phyloP scores from a whole-genome alignment of 169 alveolate genomes.

The Plasmodium berghei region DNA sequence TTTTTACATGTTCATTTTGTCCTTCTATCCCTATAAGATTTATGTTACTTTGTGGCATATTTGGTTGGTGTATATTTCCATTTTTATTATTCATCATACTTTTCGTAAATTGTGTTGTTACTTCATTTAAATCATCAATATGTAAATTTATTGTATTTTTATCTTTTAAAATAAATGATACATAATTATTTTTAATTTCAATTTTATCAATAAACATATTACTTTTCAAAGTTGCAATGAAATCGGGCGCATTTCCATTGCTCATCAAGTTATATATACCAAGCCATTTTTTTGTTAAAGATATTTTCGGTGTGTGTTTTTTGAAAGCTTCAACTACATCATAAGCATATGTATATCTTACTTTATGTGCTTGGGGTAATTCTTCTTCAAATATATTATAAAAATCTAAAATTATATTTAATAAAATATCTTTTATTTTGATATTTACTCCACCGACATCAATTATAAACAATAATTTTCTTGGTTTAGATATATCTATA shows the following conservation, averaged over 20 bases:
- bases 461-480: slow-evolving; percentile 64
- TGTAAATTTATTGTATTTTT: slow-evolving; percentile 38
- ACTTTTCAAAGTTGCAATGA: slow-evolving; percentile 41
- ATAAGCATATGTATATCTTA: slow-evolving; percentile 70
- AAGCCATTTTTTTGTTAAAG: slow-evolving; percentile 66
- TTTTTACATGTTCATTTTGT: slow-evolving; percentile 48
- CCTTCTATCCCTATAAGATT: slow-evolving; percentile 12
- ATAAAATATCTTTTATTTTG: slow-evolving; percentile 44
- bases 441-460: slow-evolving; percentile 59
- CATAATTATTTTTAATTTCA: slow-evolving; percentile 60
- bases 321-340: slow-evolving; percentile 69
- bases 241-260: slow-evolving; percentile 74
- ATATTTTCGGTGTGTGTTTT: slow-evolving; percentile 69
- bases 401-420: slow-evolving; percentile 32
- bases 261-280: slow-evolving; percentile 71
- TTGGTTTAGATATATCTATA: slow-evolving; percentile 68
- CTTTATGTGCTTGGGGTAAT: slow-evolving; percentile 62
- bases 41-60: neutral
- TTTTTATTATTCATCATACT: slow-evolving; percentile 9
- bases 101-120: slow-evolving; percentile 56
- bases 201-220: slow-evolving; percentile 59
- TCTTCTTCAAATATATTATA: slow-evolving; percentile 70
- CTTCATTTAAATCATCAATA: slow-evolving; percentile 60
- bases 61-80: neutral
- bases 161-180: slow-evolving; percentile 55